Conservation (phyloP, 495 filamentous ascomycete genomes). For the Monascus purpureus region DNA sequence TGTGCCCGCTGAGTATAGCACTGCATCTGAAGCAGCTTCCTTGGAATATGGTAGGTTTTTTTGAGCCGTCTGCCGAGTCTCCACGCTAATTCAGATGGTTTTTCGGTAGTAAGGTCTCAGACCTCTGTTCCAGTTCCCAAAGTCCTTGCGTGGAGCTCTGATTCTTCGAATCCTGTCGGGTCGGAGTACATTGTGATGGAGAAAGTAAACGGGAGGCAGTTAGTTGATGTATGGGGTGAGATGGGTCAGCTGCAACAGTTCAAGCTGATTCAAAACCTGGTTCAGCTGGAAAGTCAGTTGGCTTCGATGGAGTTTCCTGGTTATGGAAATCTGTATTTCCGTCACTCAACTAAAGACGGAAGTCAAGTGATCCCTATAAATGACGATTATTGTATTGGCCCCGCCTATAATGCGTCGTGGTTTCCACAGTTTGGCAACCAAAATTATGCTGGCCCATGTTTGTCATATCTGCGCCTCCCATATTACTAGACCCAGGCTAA, state of each 20-base stretch:
- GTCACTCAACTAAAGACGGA: no score
- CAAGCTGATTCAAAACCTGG: conserved; percentile 13
- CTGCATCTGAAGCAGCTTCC: conserved; percentile 15
- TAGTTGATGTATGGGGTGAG: conserved; percentile 17
- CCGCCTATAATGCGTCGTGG: no score
- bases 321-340: no score
- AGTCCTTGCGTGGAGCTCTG: conserved; percentile 17
- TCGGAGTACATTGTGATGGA: conserved; percentile 23
- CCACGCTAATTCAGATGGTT: conserved; percentile 2
- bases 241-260: conserved; percentile 9
- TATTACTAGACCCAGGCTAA: no score
- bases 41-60: conserved; percentile 11
- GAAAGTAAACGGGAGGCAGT: conserved; percentile 14
- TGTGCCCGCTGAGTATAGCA: conserved; percentile 13
- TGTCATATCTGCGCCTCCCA: no score
- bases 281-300: conserved; percentile 12
- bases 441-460: no score
- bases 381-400: no score
- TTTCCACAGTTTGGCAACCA: no score
- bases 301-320: conserved; percentile 12
- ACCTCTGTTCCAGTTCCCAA: conserved; percentile 13
- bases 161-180: conserved; percentile 14
- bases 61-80: not conserved
- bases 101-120: conserved; percentile 10
- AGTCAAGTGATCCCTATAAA: no score